These are phyloP conservation scores for Dalbergia cochinchinensis DNA, from an alignment of 306 rosid species.

Conservation along the genomic window DNA sequence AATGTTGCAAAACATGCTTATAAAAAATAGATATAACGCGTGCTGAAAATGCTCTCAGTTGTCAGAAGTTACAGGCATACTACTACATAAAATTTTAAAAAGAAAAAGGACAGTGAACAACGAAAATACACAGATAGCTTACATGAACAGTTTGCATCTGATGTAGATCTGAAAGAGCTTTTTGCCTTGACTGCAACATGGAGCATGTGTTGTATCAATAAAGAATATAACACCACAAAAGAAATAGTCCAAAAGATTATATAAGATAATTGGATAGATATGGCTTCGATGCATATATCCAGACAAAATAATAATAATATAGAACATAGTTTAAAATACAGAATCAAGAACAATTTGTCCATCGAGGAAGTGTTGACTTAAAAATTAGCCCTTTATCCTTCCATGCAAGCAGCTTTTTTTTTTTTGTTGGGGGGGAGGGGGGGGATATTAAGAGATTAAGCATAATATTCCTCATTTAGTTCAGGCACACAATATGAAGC, in stretches of 20 bases:
- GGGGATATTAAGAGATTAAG: not conserved
- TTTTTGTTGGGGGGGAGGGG: too few relatives aligned
- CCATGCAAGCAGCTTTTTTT: too few relatives aligned
- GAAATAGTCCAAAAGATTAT: constrained; percentile 20
- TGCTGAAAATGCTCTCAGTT: not conserved
- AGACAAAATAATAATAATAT: too few relatives aligned
- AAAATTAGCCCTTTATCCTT: too few relatives aligned
- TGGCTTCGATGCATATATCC: too few relatives aligned
- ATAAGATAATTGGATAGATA: not conserved
- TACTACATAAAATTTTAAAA: not conserved
- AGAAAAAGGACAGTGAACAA: not conserved
- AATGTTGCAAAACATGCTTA: constrained; percentile 29
- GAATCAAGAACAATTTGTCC: not conserved
- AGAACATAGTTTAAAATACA: constrained; percentile 16
- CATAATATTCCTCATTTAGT: constrained; percentile 20
- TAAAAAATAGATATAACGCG: constrained; percentile 3
- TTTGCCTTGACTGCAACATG: constrained; percentile 87
- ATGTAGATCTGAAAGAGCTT: constrained; percentile 87
- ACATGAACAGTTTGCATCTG: constrained; percentile 91
- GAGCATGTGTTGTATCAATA: constrained; percentile 25
- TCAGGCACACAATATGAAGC: constrained; percentile 24
- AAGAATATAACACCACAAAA: constrained; percentile 19
- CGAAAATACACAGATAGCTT: constrained; percentile 44
- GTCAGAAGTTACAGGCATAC: constrained; percentile 9
- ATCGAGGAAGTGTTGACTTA: too few relatives aligned